These are phyloP conservation scores for Castanopsis chinensis DNA, from an alignment of 306 rosid genomes.

Conservation along the genomic window DNA sequence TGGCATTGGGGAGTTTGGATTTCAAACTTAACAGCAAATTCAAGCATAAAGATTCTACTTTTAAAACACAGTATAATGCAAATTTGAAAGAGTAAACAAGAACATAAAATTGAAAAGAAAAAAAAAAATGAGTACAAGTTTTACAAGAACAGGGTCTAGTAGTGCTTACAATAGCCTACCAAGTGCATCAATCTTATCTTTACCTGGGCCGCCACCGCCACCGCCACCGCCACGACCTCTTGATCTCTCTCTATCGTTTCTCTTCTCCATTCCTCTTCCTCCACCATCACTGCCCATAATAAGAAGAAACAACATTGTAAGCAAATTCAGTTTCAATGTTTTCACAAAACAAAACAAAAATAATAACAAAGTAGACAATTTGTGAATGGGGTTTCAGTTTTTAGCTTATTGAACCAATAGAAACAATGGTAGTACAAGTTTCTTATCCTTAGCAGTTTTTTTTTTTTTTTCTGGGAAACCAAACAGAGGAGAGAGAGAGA, in stretches of 20 bases:
- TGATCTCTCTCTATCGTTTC: constrained; percentile 44
- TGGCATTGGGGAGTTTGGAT: neutral
- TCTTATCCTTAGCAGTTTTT: neutral
- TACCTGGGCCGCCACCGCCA: constrained; percentile 45
- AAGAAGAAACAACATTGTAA: neutral
- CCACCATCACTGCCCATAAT: constrained; percentile 44
- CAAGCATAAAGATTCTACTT: neutral
- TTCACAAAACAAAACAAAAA: neutral
- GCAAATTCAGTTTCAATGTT: neutral
- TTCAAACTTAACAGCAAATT: neutral
- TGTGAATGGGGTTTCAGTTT: too few species aligned
- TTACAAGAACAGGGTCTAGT: neutral
- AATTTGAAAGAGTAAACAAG: neutral
- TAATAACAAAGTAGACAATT: too few species aligned
- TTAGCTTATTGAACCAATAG: too few species aligned
- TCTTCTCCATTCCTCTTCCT: constrained; percentile 50
- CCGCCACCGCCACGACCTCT: constrained; percentile 49
- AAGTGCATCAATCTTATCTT: constrained; percentile 88
- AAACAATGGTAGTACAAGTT: neutral
- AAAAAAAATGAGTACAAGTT: neutral
- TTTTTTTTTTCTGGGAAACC: neutral
- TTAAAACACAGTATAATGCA: neutral
- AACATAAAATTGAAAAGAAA: neutral
- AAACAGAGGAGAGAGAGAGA: neutral
- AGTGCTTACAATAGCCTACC: constrained; percentile 87